Base-by-base conservation (phyloP, 2,329 filamentous ascomycete species). In the Madurella mycetomatis region DNA sequence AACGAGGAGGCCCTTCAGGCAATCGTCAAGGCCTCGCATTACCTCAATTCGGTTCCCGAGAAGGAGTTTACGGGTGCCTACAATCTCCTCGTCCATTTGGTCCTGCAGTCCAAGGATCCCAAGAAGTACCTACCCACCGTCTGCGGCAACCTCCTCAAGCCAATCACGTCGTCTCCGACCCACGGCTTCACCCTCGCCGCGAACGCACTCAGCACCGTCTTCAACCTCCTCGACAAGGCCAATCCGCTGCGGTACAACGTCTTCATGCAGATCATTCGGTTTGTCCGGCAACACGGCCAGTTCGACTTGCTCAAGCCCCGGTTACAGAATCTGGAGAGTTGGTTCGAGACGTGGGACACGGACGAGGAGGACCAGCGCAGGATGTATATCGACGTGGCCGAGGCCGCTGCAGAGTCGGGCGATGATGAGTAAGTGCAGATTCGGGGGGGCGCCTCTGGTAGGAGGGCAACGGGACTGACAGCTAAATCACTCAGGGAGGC, bases 31-130 rank as follows among this genome's bases (percentile, higher is more conserved):
- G 88, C 88, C 54, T 90, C 90, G 50, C 74, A 81, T 50, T 82
- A 81, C 48, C 79, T 99, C 69, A 95, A 92, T 74, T 81, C 82
- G 60, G 89, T 91, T 53, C 90, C 92, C 55, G 94, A 99, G 81
- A 95, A 94, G 82, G 92, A 97, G 74, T 94, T 96, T 72, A 92
- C 90, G 57, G 87, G 92, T 56, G 90, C 92, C 58, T 96, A 96
- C 77, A 97, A 99, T 77, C 87, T 97, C 65, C 86, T 99, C 71
- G 86, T 97, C 69, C 90, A 96, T 78, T 86, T 99, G 57, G 84
- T 95, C 63, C 81, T 90, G 66, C 90, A 95, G 75, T 90, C 91
- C 56, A 84, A 88, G 65, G 89, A 92, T 65, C 83, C 88, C 63
- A 87, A 90, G 73, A 89, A 88, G 74, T 88, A 94, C 77, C 85